phyloP scores from a whole-genome alignment of 495 filamentous ascomycete genomes.

The Pyrenula massariospora region DNA sequence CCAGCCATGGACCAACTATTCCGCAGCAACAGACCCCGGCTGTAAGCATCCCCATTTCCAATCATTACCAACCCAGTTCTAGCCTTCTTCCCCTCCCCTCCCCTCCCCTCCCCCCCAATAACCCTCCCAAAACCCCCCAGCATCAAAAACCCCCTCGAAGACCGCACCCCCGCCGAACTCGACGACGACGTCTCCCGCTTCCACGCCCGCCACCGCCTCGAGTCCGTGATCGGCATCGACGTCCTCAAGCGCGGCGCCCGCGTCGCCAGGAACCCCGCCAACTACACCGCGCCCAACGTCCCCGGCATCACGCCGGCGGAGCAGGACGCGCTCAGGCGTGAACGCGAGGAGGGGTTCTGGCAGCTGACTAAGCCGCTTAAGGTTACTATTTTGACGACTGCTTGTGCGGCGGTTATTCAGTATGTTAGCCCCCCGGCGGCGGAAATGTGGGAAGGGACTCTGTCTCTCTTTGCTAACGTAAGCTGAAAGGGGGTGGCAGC shows the following conservation, averaged over 20 bases:
- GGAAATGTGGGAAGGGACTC: too few species aligned
- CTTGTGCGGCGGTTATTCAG: conserved; percentile 19
- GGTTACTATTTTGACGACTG: conserved; percentile 13
- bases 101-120: too few species aligned
- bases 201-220: neutral
- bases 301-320: neutral
- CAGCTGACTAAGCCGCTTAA: conserved; percentile 11
- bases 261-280: neutral
- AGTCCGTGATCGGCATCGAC: neutral
- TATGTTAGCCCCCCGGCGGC: conserved; percentile 4
- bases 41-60: too few species aligned
- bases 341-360: conserved; percentile 1
- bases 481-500: conserved; percentile 57
- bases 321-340: neutral
- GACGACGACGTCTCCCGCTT: neutral
- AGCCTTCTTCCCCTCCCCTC: too few species aligned
- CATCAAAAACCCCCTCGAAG: neutral
- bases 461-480: too few species aligned
- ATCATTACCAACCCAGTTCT: too few species aligned
- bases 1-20: too few species aligned
- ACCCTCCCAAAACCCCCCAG: too few species aligned
- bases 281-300: neutral
- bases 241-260: neutral
- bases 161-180: neutral
- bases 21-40: too few species aligned